Percentiles rank a stretch among this genome's conserved stretches.
phyloP scores from a whole-genome alignment of 2,329 filamentous ascomycete species.

The Fusarium bactridioides region DNA sequence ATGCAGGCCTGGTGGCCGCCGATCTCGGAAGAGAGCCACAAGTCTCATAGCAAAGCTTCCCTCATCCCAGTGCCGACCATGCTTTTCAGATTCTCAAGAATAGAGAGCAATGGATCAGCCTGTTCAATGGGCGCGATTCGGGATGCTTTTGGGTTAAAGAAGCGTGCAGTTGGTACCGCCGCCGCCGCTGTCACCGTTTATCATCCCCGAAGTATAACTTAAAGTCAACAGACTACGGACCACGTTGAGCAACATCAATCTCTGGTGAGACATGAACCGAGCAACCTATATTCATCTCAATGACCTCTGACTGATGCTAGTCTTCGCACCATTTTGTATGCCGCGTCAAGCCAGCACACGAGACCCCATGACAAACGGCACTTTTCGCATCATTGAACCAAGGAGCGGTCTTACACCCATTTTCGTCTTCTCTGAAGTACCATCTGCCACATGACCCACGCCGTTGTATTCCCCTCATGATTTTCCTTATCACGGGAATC shows the following conservation, averaged over 20 bases:
- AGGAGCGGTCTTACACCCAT: not conserved
- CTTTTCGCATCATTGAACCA: not conserved
- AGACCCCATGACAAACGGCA: not conserved
- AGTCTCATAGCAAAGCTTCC: not conserved
- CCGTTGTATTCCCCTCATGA: not conserved
- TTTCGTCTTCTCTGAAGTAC: too few relatives aligned
- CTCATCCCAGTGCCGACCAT: not conserved
- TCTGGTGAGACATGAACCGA: not conserved
- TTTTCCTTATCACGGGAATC: fast-evolving
- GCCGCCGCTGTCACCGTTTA: not conserved
- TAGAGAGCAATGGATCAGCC: not conserved
- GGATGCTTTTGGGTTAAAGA: too few relatives aligned
- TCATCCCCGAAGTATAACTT: not conserved
- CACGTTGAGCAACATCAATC: not conserved
- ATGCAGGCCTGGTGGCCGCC: not conserved
- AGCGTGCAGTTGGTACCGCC: too few relatives aligned
- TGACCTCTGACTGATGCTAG: not conserved
- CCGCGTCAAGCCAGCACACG: not conserved
- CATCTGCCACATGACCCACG: not conserved
- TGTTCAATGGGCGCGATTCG: fast-evolving
- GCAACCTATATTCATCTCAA: not conserved
- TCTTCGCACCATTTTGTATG: not conserved
- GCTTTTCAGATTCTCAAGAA: not conserved
- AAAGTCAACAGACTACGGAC: too few relatives aligned
- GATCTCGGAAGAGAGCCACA: not conserved